Evolutionary conservation across 2,329 filamentous ascomycete species (phyloP), one percentile per base, ranked within the genome.

Genomic region (Monilinia vaccinii-corymbosi): DNA sequence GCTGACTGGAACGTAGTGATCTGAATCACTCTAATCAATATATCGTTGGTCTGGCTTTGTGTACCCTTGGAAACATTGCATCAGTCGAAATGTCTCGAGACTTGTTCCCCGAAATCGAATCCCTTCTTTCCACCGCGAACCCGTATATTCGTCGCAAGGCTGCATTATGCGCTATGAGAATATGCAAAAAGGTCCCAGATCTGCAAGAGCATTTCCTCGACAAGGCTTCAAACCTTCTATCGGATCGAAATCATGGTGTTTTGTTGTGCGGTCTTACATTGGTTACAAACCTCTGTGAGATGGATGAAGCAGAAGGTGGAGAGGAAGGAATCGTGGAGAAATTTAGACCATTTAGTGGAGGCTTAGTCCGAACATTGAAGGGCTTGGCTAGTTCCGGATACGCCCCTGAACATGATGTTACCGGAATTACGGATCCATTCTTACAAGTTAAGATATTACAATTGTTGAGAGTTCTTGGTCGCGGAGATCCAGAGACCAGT

Each of bases 81-180:
- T 97, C 93, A 0, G 81, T 97, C 70, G 94, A 99, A 74, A 99
- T 99, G 94, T 96, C 94, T 21, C 83, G 94, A 79, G 94, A 99
- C 75, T 79, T 99, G 23, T 99, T 99, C 74, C 84, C 91, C 67
- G 93, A 99, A 79, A 89, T 99, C 73, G 95, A 99, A 75, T 89
- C 83, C 63, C 85, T 97, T 52, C 79, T 99, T 65, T 88, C 91
- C 46, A 97, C 92, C 52, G 87, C 91, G 57, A 99, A 99, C 73
- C 94, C 94, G n/a, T 99, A 99, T 73, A 97, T 99, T 72, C 84
- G 94, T 68, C 85, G 94, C 68, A 99, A 99, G 78, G 94, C 94
- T 21, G 94, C 94, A 4, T 81, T 99, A n/a, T 99, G 94, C 75
- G 94, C 94, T 55, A 99, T 99, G 94, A 85, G 92, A 66, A 97